These are phyloP conservation scores for Chionographis japonica DNA, from an alignment of 106 monocot species.

Conservation along the genomic window DNA sequence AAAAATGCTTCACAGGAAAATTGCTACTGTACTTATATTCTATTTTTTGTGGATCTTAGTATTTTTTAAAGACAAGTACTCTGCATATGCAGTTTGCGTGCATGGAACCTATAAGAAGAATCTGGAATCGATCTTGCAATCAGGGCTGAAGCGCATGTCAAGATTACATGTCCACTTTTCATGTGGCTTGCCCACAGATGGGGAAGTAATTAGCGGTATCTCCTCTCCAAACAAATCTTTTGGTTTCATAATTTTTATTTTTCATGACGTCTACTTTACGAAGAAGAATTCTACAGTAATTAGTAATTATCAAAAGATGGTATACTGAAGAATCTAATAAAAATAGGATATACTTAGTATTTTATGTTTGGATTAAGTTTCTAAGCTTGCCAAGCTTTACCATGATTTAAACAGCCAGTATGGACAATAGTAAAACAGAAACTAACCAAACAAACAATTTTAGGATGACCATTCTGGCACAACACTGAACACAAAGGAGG, in stretches of 20 bases:
- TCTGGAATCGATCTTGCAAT: conserved; percentile 81
- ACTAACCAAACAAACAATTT: too few relatives aligned
- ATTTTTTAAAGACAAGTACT: background rate
- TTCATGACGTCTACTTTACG: background rate
- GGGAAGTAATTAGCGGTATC: conserved; percentile 88
- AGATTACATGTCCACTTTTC: conserved; percentile 93
- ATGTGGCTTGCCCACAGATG: conserved; percentile 84
- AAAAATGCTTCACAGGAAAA: conserved; percentile 6
- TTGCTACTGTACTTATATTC: background rate
- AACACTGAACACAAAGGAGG: too few relatives aligned
- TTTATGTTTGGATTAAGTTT: too few relatives aligned
- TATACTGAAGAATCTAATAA: too few relatives aligned
- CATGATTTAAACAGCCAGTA: too few relatives aligned
- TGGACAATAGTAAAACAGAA: too few relatives aligned
- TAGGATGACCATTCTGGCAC: too few relatives aligned
- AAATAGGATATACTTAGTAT: too few relatives aligned
- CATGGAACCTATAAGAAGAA: conserved; percentile 95
- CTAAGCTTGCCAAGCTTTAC: too few relatives aligned
- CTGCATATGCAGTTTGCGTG: conserved; percentile 64
- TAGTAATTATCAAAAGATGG: too few relatives aligned
- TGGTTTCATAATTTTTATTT: background rate
- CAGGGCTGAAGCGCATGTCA: conserved; percentile 84
- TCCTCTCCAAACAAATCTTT: conserved; percentile 6
- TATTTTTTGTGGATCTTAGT: background rate
- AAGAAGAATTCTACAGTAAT: too few relatives aligned